These are phyloP conservation scores for Pythium diclinum DNA, from an alignment of 352 stramenopile species.

Conservation along the genomic window DNA sequence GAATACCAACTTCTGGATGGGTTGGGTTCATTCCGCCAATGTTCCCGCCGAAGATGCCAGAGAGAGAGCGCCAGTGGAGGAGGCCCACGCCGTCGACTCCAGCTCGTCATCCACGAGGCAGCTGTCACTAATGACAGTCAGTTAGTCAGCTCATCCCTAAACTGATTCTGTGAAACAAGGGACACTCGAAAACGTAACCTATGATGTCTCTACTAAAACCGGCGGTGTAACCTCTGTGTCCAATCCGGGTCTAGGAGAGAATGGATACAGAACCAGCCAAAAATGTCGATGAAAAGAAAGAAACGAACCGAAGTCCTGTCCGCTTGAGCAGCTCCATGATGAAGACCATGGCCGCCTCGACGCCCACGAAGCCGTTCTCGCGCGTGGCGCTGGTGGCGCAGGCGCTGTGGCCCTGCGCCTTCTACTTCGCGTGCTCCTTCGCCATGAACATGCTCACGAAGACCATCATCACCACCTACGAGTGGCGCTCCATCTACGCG, in stretches of 20 bases:
- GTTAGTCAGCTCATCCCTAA: neutral
- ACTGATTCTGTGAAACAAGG: neutral
- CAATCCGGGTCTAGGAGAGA: neutral
- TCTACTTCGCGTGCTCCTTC: conserved; percentile 67
- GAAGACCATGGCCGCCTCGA: neutral
- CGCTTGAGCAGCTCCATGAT: neutral
- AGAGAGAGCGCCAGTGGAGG: neutral
- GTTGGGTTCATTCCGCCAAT: too few relatives aligned
- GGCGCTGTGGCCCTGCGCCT: conserved; percentile 58
- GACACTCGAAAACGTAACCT: neutral
- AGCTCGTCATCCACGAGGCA: too few relatives aligned
- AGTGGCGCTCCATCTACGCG: conserved; percentile 58
- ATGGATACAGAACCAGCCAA: neutral
- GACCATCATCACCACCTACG: conserved; percentile 55
- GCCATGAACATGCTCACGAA: conserved; percentile 81
- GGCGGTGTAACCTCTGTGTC: neutral
- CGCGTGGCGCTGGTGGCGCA: conserved; percentile 10
- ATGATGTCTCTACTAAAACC: neutral
- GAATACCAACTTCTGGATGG: too few relatives aligned
- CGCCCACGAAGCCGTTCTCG: neutral
- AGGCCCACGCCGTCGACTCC: too few relatives aligned
- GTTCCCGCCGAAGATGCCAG: neutral
- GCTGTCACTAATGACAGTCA: neutral
- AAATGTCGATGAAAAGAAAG: neutral
- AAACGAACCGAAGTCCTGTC: neutral